Evolutionary conservation across 2,329 filamentous ascomycete species (phyloP), one percentile per base, ranked within the genome.

Genomic region (Colletotrichum melonis): DNA sequence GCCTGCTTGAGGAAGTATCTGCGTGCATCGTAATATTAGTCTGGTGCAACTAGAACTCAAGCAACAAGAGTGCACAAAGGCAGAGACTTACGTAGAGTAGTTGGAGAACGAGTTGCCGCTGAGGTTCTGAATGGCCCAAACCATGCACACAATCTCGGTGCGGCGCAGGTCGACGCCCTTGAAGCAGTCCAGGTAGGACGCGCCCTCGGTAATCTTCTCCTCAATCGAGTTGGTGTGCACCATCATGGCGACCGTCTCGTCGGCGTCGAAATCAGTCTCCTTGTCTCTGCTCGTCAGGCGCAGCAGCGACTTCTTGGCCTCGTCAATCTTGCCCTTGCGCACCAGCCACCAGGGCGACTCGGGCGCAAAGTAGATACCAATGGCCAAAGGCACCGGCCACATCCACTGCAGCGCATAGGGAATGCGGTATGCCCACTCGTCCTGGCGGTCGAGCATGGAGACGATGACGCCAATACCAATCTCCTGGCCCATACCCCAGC

Each of bases 181-280:
- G 88, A 97, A 97, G 84, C 95, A 97, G 81, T 97, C 95, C 77
- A 89, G 83, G 81, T 97, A 97, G 66, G 88, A 91, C 6, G 93
- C 90, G 35, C 94, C 94, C 7, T 85, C 84, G 4, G 93, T 95
- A 66, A 95, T 93, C 82, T 89, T 88, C 79, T 94, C 88, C 81
- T 97, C 95, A 12, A 97, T 85, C 0, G 93, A 92, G 0, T 93
- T 95, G 0, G 95, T 98, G 80, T 97, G 94, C 1, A 95, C 91
- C 93, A 98, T 97, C 94, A 97, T 97, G 78, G 94, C 92, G 63
- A 97, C 87, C 0, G 94, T 97, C 83, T 97, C 94, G 75, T 97
- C 93, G 12, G 93, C 90, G 78, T 97, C 90, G 77, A 97, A 95
- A 73, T 92, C 89, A 1, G 90, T 92, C 73, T 94, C 92, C 67